phyloP scores from a whole-genome alignment of 2,329 filamentous ascomycete genomes.

The Colletotrichum chrysophilum region DNA sequence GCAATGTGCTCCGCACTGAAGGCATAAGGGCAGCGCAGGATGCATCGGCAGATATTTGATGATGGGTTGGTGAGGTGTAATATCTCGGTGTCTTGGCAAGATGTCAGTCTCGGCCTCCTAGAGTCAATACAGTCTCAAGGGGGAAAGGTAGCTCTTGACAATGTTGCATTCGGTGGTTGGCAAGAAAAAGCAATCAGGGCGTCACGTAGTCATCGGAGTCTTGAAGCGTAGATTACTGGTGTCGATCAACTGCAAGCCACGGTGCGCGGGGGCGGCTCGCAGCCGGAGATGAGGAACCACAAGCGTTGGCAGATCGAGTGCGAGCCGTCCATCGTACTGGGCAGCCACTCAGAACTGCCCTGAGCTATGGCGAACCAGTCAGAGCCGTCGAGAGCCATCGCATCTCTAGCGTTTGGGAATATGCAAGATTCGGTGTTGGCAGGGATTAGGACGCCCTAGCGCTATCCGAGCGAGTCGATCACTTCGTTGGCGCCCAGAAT shows the following conservation, averaged over 20 bases:
- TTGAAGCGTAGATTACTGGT: background rate
- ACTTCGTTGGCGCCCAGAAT: constrained; percentile 12
- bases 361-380: constrained; percentile 11
- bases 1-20: background rate
- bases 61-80: background rate
- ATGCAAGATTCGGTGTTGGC: constrained; percentile 22
- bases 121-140: background rate
- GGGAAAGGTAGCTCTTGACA: background rate
- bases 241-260: constrained; percentile 19
- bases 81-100: background rate
- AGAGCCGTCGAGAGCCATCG: constrained; percentile 15
- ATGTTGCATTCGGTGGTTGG: background rate
- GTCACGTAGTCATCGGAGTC: background rate
- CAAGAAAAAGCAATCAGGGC: background rate
- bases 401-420: constrained; percentile 19
- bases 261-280: background rate
- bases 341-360: background rate
- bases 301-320: background rate
- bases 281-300: background rate
- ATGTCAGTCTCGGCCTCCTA: background rate
- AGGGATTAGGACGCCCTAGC: constrained; percentile 17
- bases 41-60: background rate
- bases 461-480: constrained; percentile 19
- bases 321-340: background rate
- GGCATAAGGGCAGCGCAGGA: background rate